Conservation (phyloP, 1,284 basidiomycete genomes). For the Marasmius tenuissimus region DNA sequence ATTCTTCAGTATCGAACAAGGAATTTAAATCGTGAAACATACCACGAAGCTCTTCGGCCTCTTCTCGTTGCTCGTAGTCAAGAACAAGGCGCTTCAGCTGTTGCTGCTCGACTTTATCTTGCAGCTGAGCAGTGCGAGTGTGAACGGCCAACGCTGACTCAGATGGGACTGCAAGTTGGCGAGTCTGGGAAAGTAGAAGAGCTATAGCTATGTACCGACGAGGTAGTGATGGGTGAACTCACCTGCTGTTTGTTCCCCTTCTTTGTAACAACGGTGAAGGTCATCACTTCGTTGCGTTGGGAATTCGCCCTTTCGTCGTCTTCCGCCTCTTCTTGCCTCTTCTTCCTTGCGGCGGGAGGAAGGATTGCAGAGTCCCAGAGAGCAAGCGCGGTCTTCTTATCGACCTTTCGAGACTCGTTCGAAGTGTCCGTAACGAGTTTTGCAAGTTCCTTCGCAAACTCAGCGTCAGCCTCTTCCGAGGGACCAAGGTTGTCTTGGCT, state of each 20-base stretch:
- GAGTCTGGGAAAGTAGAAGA: slow-evolving; percentile 49
- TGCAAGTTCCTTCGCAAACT: slow-evolving; percentile 94
- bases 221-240: slow-evolving; percentile 19
- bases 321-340: slow-evolving; percentile 54
- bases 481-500: slow-evolving; percentile 72
- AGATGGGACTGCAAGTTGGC: slow-evolving; percentile 83
- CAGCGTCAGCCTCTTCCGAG: slow-evolving; percentile 86
- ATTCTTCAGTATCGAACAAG: slow-evolving; percentile 9
- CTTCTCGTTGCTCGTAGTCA: slow-evolving; percentile 83
- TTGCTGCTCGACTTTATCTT: slow-evolving; percentile 93
- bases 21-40: slow-evolving; percentile 9
- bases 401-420: slow-evolving; percentile 78
- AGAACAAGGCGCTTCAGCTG: slow-evolving; percentile 92
- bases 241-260: slow-evolving; percentile 93
- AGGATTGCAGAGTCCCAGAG: slow-evolving; percentile 87
- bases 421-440: slow-evolving; percentile 91
- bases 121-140: slow-evolving; percentile 85
- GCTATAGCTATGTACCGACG: slow-evolving; percentile 5
- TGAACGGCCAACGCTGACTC: slow-evolving; percentile 87
- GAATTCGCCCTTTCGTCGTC: slow-evolving; percentile 43
- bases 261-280: slow-evolving; percentile 93
- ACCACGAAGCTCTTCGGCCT: slow-evolving; percentile 79
- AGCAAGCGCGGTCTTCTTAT: slow-evolving; percentile 79
- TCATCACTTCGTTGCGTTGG: slow-evolving; percentile 66
- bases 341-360: slow-evolving; percentile 62